Evolutionary conservation across 148 eudicot species (phyloP), one percentile per base, ranked within the genome.

Genomic region (Persicaria maculosa): DNA sequence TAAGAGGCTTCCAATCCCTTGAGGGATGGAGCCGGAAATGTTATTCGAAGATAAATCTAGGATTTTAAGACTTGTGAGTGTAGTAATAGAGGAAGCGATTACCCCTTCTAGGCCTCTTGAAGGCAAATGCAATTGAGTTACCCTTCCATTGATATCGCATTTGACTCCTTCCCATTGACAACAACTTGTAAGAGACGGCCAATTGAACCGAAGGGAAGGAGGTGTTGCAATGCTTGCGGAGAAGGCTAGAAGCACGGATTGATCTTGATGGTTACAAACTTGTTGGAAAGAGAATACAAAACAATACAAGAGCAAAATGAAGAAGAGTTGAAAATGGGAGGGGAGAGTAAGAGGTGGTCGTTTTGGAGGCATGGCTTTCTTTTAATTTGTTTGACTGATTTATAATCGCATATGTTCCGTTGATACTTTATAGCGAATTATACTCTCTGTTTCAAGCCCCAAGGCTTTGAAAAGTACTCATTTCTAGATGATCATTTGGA

Each of bases 311-410:
- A 64, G 7, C 44, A 40, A 31, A 40, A 64, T 12, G n/a, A 36
- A 31, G 12, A 14, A 25, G 69, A 64, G 3, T 31, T 31, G 45
- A 22, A 61, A 16, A 61, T 25, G 67, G 14, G 67, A 9, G 9
- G 43, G 43, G 25, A 2, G 67, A 8, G 31, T 55, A 55, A 5
- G n/a, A 4, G 36, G 5, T 58, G 64, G 4, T 20, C 20, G 6
- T n/a, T 19, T 55, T 19, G 36, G 31, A 61, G 31, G 69, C 69
- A 64, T 64, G 69, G 69, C 45, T 64, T 64, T 64, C 3, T 64
- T 59, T 11, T 22, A 22, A 22, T 22, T 31, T 31, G 40, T 31
- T 31, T 31, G 40, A 31, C 40, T 0, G 40, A 31, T 31, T 31
- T 31, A 31, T 31, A 31, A 31, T 31, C 40, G 40, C 40, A 31